Evolutionary conservation across 495 filamentous ascomycete species (phyloP), one percentile per base, ranked within the genome.

Genomic region (Cercophora samala): DNA sequence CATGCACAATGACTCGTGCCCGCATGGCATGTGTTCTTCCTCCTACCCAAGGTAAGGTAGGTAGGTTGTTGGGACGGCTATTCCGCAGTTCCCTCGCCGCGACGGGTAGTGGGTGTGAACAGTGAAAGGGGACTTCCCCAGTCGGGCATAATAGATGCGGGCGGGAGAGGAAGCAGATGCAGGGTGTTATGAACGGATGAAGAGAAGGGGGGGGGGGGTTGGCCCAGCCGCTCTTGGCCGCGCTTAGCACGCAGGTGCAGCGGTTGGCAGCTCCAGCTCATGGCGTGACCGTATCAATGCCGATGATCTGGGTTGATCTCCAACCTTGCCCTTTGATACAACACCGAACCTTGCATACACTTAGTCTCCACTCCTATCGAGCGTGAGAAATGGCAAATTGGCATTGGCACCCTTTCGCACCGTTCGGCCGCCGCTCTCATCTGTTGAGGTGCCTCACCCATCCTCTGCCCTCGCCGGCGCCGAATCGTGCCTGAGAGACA

Each of bases 341-440:
- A 72, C 69, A 74, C 74, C 75, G 72, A 76, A 70, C 70, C 74
- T 72, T 76, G 75, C 75, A 74, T 77, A 69, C 59, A 60, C 72
- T 73, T 74, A 72, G 70, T 68, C 60, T 60, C 63, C 67, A 65
- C 64, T 66, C 68, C 63, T 65, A 13, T 46, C 37, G 37, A 46
- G 29, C 9, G 8, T 46, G 37, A 46, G 37, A 46, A 46, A 8
- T 46, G 37, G 37, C 37, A 46, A 46, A 46, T 46, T 46, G 37
- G 37, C 37, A 46, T 46, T 46, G 37, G 13, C 13, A 46, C 8
- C 37, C 37, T 46, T 46, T 46, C 37, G 2, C 37, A 46, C 37
- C 37, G 9, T 46, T 13, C 37, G 37, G 37, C 37, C 37, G 37
- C 37, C 37, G 37, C 37, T 5, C 37, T 13, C 13, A 4, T 29